Base-by-base conservation (phyloP, 2,329 filamentous ascomycete species). In the Rhynchosporium agropyri region DNA sequence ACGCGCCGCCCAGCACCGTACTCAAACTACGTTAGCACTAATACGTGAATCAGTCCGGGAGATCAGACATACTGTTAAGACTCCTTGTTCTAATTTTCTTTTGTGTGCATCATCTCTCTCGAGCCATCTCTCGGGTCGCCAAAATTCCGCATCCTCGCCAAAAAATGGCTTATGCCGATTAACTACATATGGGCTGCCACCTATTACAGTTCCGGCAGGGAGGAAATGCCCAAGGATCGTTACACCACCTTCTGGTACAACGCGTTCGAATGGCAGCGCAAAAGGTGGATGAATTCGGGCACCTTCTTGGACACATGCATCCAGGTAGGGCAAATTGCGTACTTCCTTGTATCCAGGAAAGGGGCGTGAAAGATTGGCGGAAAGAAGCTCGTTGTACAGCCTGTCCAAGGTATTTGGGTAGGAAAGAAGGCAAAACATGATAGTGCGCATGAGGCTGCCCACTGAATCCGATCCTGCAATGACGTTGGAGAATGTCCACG, bases 61-160 rank as follows among this genome's bases (percentile, higher is more conserved):
- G 26, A 46, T n/a, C 43, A 46, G 43, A 46, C 43, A n/a, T 46
- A 46, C 43, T n/a, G 43, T 46, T 15, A 46, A n/a, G 26, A 46
- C 20, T 20, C 20, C 20, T 1, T 20, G 20, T 20, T 20, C 20
- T 20, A 20, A 20, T 20, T 20, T 20, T 1, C 1, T 20, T 20
- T 20, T 20, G 20, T 20, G 43, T 46, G 43, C n/a, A 46, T 46
- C 43, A 46, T 46, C 43, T 26, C 26, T 46, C 5, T 46, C 43
- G 43, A 46, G 43, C 43, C 43, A 46, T 46, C 43, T 15, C 43
- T 46, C 43, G 26, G 43, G 43, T n/a, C 43, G 20, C 43, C 43
- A 46, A 7, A n/a, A 4, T 26, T 46, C 43, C 20, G 43, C 8
- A n/a, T 46, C 43, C 20, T 46, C 43, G 15, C 43, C 43, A 20